phyloP scores from a whole-genome alignment of 164 flowering plant genomes.

The Kingdonia uniflora region DNA sequence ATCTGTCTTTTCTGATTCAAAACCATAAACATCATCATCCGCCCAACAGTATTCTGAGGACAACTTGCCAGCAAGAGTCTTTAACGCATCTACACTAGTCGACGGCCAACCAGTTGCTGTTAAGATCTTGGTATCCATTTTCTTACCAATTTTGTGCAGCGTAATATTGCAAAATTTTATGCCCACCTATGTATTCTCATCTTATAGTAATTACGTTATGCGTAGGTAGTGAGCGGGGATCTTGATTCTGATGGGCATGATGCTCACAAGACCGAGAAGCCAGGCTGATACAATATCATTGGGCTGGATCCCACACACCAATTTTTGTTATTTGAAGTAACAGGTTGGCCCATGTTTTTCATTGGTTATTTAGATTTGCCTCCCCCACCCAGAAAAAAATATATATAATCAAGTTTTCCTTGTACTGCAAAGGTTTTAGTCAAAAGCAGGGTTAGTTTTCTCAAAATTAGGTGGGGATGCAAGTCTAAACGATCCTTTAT shows the following conservation, averaged over 20 bases:
- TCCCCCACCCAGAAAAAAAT: no score
- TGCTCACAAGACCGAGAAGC: slow-evolving; percentile 83
- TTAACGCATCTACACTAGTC: slow-evolving; percentile 63
- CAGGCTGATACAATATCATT: slow-evolving; percentile 53
- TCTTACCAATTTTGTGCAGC: slow-evolving; percentile 28
- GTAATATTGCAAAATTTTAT: slow-evolving; percentile 52
- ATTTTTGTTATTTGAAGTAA: slow-evolving; percentile 64
- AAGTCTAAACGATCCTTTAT: no score
- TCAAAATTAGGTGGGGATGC: no score
- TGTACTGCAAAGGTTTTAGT: no score
- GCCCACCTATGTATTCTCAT: slow-evolving; percentile 19
- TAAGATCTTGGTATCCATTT: slow-evolving; percentile 42
- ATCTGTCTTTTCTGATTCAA: slow-evolving; percentile 11
- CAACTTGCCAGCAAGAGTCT: slow-evolving; percentile 72
- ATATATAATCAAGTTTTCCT: no score
- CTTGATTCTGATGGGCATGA: slow-evolving; percentile 89
- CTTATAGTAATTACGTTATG: slow-evolving; percentile 1
- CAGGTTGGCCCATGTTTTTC: no score
- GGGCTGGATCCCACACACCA: slow-evolving; percentile 79
- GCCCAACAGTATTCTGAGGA: slow-evolving; percentile 50
- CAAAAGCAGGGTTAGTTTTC: no score
- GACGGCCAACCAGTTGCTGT: slow-evolving; percentile 94
- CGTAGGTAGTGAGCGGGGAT: slow-evolving; percentile 97
- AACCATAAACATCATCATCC: slow-evolving; percentile 25
- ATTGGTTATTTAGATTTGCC: no score